A percentile compares a stretch with the other conserved stretches of the same genome.
These are phyloP conservation scores for Murraya koenigii DNA, from an alignment of 345 rosid species.

Conservation along the genomic window DNA sequence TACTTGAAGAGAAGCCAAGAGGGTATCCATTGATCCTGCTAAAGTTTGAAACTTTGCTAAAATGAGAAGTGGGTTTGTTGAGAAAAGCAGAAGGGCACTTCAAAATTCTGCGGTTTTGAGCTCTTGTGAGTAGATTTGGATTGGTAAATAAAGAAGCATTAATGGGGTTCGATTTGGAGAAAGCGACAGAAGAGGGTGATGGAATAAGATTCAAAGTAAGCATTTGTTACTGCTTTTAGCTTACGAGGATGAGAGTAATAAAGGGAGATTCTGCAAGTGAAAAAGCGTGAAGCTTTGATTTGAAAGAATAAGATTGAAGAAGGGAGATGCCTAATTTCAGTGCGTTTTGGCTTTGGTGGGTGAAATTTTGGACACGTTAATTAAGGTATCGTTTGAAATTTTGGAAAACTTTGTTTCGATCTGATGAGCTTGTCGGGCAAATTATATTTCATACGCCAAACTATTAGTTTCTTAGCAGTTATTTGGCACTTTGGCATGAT, in stretches of 20 bases:
- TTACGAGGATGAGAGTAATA: slow-evolving; percentile 5
- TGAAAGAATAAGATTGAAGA: not conserved
- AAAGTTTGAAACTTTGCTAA: slow-evolving; percentile 25
- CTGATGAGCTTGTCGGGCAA: not conserved
- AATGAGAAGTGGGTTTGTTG: slow-evolving; percentile 20
- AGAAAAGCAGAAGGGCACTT: slow-evolving; percentile 27
- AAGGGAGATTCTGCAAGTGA: slow-evolving; percentile 11
- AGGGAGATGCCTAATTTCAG: not conserved
- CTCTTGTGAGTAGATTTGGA: slow-evolving; percentile 34
- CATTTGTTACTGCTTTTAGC: slow-evolving; percentile 31
- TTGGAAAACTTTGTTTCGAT: not conserved
- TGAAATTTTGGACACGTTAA: not conserved
- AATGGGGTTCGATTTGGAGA: slow-evolving; percentile 37
- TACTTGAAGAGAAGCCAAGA: slow-evolving; percentile 30
- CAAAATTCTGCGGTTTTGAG: slow-evolving; percentile 24
- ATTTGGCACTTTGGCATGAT: not conserved
- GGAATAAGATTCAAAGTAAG: slow-evolving; percentile 45
- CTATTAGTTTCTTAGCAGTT: not conserved
- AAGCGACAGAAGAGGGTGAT: slow-evolving; percentile 39
- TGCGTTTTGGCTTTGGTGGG: not conserved
- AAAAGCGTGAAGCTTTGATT: slow-evolving; percentile 8
- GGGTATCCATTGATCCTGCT: slow-evolving; percentile 31
- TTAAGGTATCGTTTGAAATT: not conserved
- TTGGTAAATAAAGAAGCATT: slow-evolving; percentile 26
- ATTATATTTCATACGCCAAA: not conserved